Conservation (phyloP, 2,329 filamentous ascomycete species). For the Sporothrix luriei region DNA sequence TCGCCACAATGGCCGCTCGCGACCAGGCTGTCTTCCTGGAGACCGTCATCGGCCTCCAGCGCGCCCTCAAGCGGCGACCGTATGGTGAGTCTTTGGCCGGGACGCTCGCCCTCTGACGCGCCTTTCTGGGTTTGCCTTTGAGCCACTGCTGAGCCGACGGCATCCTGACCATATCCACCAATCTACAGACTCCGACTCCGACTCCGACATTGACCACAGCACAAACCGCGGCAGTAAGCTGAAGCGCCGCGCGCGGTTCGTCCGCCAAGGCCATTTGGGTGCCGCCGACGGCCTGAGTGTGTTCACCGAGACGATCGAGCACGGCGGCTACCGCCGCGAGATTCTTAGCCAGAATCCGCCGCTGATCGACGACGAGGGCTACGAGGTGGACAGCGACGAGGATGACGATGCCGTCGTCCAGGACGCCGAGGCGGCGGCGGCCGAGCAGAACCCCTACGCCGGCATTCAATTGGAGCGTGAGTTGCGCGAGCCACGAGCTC, state of each 20-base stretch:
- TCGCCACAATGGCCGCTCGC: slow-evolving; percentile 33
- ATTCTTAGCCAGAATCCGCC: slow-evolving; percentile 75
- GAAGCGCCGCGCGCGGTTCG: slow-evolving; percentile 72
- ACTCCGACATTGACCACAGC: slow-evolving; percentile 68
- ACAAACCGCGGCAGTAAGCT: slow-evolving; percentile 79
- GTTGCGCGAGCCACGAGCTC: slow-evolving; percentile 39
- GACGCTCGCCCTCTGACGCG: not conserved
- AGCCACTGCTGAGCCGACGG: not conserved
- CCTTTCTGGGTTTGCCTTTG: not conserved
- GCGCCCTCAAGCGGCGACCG: slow-evolving; percentile 37
- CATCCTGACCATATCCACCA: not conserved
- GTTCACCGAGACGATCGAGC: slow-evolving; percentile 66
- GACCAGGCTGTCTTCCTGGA: slow-evolving; percentile 37
- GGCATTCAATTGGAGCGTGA: slow-evolving; percentile 71
- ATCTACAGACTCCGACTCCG: slow-evolving; percentile 71
- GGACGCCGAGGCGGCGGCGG: slow-evolving; percentile 63
- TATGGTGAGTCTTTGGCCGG: slow-evolving; percentile 33
- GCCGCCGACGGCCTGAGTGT: slow-evolving; percentile 65
- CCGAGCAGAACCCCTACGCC: slow-evolving; percentile 73
- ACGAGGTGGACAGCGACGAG: slow-evolving; percentile 72
- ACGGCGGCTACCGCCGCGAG: slow-evolving; percentile 70
- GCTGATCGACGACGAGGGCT: slow-evolving; percentile 75
- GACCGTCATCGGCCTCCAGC: slow-evolving; percentile 35
- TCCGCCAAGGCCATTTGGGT: slow-evolving; percentile 69
- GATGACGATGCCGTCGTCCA: slow-evolving; percentile 64